Percentiles rank a stretch among this genome's conserved stretches.
Evolutionary conservation across 1,139 yeast genomes (phyloP).

Genomic region (Saccharomyces hybrid): DNA sequence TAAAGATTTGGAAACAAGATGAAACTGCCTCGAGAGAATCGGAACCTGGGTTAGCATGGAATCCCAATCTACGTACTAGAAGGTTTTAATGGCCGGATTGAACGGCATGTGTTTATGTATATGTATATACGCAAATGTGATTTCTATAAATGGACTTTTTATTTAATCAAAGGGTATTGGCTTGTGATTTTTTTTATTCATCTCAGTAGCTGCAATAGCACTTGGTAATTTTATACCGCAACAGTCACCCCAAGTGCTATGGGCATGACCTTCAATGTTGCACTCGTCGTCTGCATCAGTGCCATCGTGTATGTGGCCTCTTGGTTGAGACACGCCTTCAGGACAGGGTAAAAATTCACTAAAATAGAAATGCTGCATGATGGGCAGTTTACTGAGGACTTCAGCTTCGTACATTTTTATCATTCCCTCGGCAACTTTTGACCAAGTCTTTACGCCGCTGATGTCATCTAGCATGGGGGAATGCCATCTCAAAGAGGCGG

Average conservation of each 20-base stretch:
- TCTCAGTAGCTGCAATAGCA: conserved; percentile 81
- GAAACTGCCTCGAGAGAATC: conserved; percentile 39
- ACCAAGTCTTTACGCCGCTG: conserved; percentile 86
- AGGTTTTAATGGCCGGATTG: conserved; percentile 16
- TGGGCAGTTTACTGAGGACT: conserved; percentile 81
- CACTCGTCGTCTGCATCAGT: conserved; percentile 33
- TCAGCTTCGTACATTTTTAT: conserved; percentile 92
- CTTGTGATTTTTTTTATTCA: conserved; percentile 36
- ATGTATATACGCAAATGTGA: neutral
- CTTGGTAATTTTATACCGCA: conserved; percentile 97
- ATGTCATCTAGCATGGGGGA: conserved; percentile 97
- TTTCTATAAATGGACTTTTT: neutral
- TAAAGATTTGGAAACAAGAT: conserved; percentile 73
- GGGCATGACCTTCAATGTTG: conserved; percentile 36
- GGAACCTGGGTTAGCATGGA: conserved; percentile 45
- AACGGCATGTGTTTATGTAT: neutral
- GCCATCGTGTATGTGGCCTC: conserved; percentile 31
- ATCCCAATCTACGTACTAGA: conserved; percentile 32
- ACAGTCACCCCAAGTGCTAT: conserved; percentile 90
- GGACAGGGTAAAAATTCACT: conserved; percentile 66
- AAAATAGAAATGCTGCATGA: conserved; percentile 88
- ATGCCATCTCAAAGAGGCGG: conserved; percentile 84
- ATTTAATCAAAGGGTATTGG: conserved; percentile 69
- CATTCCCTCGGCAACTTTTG: conserved; percentile 90
- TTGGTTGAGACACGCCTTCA: conserved; percentile 45